Percentiles rank a stretch among this genome's conserved stretches.
These are phyloP conservation scores for Podila minutissima DNA, from an alignment of 192 early-diverging fungal species.

Conservation along the genomic window DNA sequence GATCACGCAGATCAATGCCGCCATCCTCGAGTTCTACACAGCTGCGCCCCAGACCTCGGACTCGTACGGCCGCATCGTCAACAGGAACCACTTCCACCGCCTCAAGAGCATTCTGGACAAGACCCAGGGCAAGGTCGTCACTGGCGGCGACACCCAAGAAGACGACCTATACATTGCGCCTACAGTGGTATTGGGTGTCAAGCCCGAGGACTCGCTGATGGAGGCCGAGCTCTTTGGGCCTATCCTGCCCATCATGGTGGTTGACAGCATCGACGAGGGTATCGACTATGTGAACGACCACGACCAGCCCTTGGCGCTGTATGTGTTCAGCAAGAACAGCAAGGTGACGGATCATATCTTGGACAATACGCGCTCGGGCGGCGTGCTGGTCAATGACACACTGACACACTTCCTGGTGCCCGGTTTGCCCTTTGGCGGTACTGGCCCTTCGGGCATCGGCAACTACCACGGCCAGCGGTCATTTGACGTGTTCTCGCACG, in stretches of 20 bases:
- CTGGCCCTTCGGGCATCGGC: conserved; percentile 88
- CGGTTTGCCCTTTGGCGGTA: conserved; percentile 88
- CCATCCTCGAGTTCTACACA: conserved; percentile 54
- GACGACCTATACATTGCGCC: conserved; percentile 81
- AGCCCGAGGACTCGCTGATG: conserved; percentile 72
- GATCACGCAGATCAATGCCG: conserved; percentile 52
- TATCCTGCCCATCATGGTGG: conserved; percentile 80
- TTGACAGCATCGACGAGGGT: conserved; percentile 71
- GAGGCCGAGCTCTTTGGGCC: conserved; percentile 93
- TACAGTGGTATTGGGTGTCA: conserved; percentile 81
- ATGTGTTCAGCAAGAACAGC: conserved; percentile 70
- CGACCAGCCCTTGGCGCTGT: conserved; percentile 84
- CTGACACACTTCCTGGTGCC: conserved; percentile 68
- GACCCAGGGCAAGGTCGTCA: conserved; percentile 60
- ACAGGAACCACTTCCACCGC: conserved; percentile 69
- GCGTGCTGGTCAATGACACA: conserved; percentile 82
- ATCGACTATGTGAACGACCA: conserved; percentile 68
- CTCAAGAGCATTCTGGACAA: conserved; percentile 60
- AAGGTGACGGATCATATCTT: conserved; percentile 67
- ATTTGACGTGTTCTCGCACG: conserved; percentile 85
- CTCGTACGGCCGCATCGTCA: conserved; percentile 71
- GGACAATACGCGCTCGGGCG: conserved; percentile 77
- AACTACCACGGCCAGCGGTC: conserved; percentile 82
- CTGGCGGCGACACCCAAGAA: conserved; percentile 71
- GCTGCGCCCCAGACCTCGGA: conserved; percentile 50